Evolutionary conservation across 139 green algal species (phyloP).

Genomic region (Chlamydomonas sphaeroides): DNA sequence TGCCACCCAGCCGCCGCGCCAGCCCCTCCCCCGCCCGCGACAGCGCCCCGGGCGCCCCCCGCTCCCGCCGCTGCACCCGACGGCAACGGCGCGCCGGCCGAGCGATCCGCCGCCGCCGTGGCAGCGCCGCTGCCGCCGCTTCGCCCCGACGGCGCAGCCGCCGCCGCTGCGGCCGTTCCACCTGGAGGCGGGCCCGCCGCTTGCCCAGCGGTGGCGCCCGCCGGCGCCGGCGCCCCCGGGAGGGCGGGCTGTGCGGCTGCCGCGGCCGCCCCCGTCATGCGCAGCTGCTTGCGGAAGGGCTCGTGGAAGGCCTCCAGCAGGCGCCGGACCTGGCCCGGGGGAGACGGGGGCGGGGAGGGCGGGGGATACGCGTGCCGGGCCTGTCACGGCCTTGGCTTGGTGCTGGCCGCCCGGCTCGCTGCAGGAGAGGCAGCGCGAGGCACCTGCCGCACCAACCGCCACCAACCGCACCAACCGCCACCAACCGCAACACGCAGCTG

Average conservation of each 20-base stretch:
- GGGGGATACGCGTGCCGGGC: background rate
- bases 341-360: no score
- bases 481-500: no score
- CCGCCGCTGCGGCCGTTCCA: background rate
- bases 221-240: background rate
- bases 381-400: background rate
- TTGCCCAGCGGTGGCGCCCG: background rate
- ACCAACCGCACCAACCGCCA: no score
- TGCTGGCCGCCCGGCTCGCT: background rate
- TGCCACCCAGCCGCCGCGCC: background rate
- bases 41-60: no score
- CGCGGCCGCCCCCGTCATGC: no score
- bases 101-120: no score
- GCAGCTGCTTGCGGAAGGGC: slow-evolving; percentile 58
- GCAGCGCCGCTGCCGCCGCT: background rate
- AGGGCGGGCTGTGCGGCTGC: no score
- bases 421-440: background rate
- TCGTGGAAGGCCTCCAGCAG: slow-evolving; percentile 62
- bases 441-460: no score
- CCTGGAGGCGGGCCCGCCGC: background rate
- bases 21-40: no score
- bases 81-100: background rate
- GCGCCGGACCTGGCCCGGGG: slow-evolving; percentile 38
- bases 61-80: background rate
- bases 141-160: no score